phyloP scores from a whole-genome alignment of 192 early-diverging fungal species.

The Coemansia sp. region DNA sequence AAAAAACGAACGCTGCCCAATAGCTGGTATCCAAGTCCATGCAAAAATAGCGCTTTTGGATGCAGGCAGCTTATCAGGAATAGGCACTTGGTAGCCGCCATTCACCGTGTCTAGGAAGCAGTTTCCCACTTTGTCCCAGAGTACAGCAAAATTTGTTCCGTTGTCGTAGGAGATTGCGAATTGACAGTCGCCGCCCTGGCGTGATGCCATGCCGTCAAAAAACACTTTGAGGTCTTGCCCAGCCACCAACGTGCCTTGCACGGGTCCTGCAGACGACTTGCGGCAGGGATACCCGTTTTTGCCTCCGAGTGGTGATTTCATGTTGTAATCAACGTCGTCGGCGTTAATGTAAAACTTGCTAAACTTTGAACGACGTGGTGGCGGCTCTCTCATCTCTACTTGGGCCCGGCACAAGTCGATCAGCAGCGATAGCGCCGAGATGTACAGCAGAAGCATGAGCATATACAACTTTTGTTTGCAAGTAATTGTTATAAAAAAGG shows the following conservation, averaged over 20 bases:
- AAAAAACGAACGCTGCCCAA: constrained; percentile 23
- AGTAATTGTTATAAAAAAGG: not conserved
- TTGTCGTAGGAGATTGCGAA: constrained; percentile 53
- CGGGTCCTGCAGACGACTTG: constrained; percentile 22
- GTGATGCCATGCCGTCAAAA: constrained; percentile 47
- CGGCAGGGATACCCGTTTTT: constrained; percentile 44
- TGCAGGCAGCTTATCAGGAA: constrained; percentile 57
- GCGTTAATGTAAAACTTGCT: constrained; percentile 34
- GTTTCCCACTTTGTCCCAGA: constrained; percentile 53
- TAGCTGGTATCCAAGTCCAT: constrained; percentile 43
- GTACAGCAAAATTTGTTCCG: constrained; percentile 56
- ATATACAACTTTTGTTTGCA: not conserved
- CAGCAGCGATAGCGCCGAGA: not conserved
- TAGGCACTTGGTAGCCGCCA: constrained; percentile 43
- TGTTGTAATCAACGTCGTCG: constrained; percentile 51
- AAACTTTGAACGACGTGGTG: constrained; percentile 49
- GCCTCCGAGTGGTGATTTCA: constrained; percentile 41
- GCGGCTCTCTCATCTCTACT: constrained; percentile 45
- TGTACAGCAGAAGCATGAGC: not conserved
- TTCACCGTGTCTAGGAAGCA: constrained; percentile 51
- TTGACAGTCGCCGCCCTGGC: constrained; percentile 49
- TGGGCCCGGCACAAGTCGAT: constrained; percentile 24
- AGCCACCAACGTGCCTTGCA: constrained; percentile 41
- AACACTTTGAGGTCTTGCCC: constrained; percentile 52
- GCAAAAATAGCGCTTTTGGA: constrained; percentile 54